Evolutionary conservation across 2,329 filamentous ascomycete genomes (phyloP), one percentile per base, ranked within the genome.

Genomic region (Escovopsis weberi): DNA sequence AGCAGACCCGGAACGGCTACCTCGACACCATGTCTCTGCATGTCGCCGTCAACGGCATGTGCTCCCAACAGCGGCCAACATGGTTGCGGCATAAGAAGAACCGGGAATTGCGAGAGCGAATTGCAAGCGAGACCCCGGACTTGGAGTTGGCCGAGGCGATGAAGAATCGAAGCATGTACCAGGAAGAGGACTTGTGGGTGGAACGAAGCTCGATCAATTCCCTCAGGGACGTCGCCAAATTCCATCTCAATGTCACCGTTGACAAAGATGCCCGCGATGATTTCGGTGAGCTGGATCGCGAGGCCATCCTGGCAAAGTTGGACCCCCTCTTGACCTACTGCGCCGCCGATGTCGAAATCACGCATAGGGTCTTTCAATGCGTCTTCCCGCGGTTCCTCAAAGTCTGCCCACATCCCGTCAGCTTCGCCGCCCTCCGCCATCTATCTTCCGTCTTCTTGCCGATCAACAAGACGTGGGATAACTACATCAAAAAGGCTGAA

Each of bases 1-100:
- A 76, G 43, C 89, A 95, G 59, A 82, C 85, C 1, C 76, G 78
- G 34, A 96, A 87, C 51, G 82, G 77, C 37, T 98, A 94, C 57
- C 64, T 98, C 41, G 91, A 98, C 59, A 98, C 91, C 28, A 98
- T 98, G 91, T 96, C 89, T 2, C 67, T 98, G 18, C 91, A 98
- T 58, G 89, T 94, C 7, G 93, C 93, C 2, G 89, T 94, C 23
- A 98, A 98, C 57, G 91, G 91, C 48, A 98, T 98, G 91, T 98
- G 91, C 62, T 96, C 91, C 19, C 81, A 84, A 50, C 91, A 98
- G 60, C 76, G 91, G 40, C 91, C 93, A 8, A 94, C 85, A 0
- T 98, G 91, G 91, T 87, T 95, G 80, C 93, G 85, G 59, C 85
- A 94, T 60, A 84, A 86, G 58, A 98, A 98, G 65, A 86, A 82